Evolutionary conservation across 805 yeast species (phyloP), one percentile per base, ranked within the genome.

Genomic region (Myxozyma melibiosi): DNA sequence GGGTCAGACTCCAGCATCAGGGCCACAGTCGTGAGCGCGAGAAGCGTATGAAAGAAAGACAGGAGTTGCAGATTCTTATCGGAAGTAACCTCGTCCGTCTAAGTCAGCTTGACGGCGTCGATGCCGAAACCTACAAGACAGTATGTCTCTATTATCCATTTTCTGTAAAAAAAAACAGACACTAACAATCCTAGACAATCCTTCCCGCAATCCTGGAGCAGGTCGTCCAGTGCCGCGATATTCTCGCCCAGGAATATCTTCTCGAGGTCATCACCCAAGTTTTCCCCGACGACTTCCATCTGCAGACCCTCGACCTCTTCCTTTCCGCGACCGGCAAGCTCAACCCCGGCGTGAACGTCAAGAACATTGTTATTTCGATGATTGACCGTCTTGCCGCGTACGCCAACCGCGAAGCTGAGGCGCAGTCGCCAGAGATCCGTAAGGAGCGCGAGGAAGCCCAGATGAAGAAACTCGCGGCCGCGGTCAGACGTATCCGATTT

Each of bases 1-100:
- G 99, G 99, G 98, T 94, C 3, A 80, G 99, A 50, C 76, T 91
- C 63, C 98, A 92, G 73, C 96, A 91, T 70, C 96, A 90, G 72
- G 98, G 98, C 1, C 96, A 90, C 61, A 82, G 92, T 2, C 80
- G 87, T 40, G 97, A 92, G 66, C 80, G 88, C 38, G 82, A 78
- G 37, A 82, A 86, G 70, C 79, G 97, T 55, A 80, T 79, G 22
- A 79, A 78, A 58, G 98, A 94, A 72, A 79, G 99, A 22, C 84
- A 85, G 66, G 97, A 94, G 72, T 78, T 94, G 61, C 91, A 89
- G 73, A 90, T 91, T 55, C 78, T 94, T 39, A 95, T 94, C 27
- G 99, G 99, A 0, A 86, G 96, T 22, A 94, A 91, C 71, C 78
- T 94, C 63, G 96, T 92, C 18, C 80, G 96, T 52, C 76, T 94